Evolutionary conservation across 2,329 filamentous ascomycete genomes (phyloP).

Genomic region (Pyricularia grisea): DNA sequence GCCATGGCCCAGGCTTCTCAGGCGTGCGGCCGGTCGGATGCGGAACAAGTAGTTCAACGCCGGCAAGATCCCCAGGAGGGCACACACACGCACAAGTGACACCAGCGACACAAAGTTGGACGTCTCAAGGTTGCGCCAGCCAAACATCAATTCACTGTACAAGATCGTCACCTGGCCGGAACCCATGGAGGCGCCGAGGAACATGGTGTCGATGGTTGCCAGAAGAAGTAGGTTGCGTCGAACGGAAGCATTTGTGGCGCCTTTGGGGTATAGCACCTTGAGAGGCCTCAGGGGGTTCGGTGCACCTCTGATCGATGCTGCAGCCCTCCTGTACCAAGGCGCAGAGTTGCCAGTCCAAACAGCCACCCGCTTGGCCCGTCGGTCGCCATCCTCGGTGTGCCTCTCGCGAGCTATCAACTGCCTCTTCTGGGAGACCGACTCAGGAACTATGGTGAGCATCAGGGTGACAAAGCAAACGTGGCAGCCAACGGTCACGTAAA

Average conservation of each 20-base stretch:
- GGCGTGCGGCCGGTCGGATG: constrained; percentile 30
- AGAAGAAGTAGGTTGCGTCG: constrained; percentile 77
- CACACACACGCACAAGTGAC: constrained; percentile 66
- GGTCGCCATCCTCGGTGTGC: constrained; percentile 25
- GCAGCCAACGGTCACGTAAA: constrained; percentile 68
- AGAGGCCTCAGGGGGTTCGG: constrained; percentile 69
- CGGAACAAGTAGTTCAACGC: constrained; percentile 68
- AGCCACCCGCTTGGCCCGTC: not conserved
- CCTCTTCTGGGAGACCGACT: constrained; percentile 69
- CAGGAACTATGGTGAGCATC: constrained; percentile 64
- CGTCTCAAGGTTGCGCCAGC: constrained; percentile 74
- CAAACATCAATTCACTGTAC: constrained; percentile 72
- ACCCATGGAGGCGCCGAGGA: constrained; percentile 76
- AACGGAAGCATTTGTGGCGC: constrained; percentile 50
- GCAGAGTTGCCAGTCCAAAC: constrained; percentile 22
- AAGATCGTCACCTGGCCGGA: constrained; percentile 72
- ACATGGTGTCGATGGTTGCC: constrained; percentile 69
- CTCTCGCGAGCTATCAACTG: constrained; percentile 64
- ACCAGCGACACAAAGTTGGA: constrained; percentile 74
- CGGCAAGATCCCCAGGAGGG: constrained; percentile 68
- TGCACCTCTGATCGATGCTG: constrained; percentile 9
- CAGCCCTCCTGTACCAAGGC: constrained; percentile 10
- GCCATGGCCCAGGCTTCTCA: constrained; percentile 10
- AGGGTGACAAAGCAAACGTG: constrained; percentile 68
- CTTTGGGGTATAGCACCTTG: constrained; percentile 65